Base-by-base conservation (phyloP, 1,284 basidiomycete genomes). In the Rhodotorula sp. region DNA sequence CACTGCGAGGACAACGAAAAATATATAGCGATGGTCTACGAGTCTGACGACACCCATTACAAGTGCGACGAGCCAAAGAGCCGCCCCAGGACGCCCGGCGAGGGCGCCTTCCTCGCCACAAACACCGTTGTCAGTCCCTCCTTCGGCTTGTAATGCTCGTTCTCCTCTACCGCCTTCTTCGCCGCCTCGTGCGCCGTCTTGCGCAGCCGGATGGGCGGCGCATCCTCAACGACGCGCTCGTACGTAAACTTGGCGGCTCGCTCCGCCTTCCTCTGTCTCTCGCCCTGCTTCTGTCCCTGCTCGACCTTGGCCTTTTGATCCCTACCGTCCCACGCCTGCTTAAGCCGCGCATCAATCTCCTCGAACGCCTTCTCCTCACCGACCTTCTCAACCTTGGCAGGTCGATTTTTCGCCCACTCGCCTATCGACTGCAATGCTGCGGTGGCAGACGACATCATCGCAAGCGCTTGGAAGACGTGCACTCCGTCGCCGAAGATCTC, bases 401-500 rank as follows among this genome's bases (percentile, higher is more conserved):
- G 15, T 9, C 37, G 18, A 26, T 18, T 44, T 50, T n/a, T 44
- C 18, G 55, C 63, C 64, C 64, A 69, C 24, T 30, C 24, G 4
- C 56, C 60, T 8, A 69, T 40, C 15, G 46, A 52, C 46, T 11
- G 31, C 13, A 63, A 18, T 26, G 47, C 58, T 18, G 24, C 44
- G 56, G 26, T 55, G 7, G 56, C 68, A 18, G 54, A 46, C 44
- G 51, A 26, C 16, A 30, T 24, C 20, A 4, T 24, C 59, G 31
- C 28, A 28, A 68, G 18, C 34, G 47, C 18, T 5, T 67, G 65
- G 13, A 62, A 53, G 15, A 71, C 69, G 24, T 72, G 70, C 6
- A 72, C 62, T 0, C 64, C 65, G 1, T 52, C 59, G 15, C 57
- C 51, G 18, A 51, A 69, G 9, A 69, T n/a, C 50, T 73, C 68